phyloP scores from a whole-genome alignment of 2,329 filamentous ascomycete species.

The Dactylellina sp. region DNA sequence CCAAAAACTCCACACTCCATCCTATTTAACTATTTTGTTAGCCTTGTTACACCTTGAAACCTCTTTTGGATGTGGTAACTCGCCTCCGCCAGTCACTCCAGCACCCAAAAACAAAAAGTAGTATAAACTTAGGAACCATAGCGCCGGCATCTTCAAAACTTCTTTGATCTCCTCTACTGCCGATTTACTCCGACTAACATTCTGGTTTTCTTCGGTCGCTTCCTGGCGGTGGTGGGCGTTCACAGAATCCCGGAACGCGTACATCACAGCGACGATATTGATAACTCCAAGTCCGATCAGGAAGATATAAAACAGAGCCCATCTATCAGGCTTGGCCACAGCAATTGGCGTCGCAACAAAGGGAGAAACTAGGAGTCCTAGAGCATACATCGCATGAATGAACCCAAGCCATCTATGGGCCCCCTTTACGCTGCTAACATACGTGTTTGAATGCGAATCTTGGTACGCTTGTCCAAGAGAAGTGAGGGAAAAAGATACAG shows the following conservation, averaged over 20 bases:
- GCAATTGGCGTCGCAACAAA: slow-evolving; percentile 70
- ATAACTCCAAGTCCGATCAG: slow-evolving; percentile 68
- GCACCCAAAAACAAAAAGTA: slow-evolving; percentile 74
- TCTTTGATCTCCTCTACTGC: slow-evolving; percentile 66
- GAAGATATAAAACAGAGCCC: slow-evolving; percentile 71
- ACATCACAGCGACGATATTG: slow-evolving; percentile 67
- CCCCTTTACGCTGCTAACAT: slow-evolving; percentile 68
- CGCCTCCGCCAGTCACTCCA: slow-evolving; percentile 67
- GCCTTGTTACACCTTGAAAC: not conserved
- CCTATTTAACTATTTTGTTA: slow-evolving; percentile 62
- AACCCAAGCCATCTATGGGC: slow-evolving; percentile 73
- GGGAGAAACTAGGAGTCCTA: slow-evolving; percentile 70
- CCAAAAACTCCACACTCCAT: slow-evolving; percentile 75
- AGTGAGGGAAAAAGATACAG: slow-evolving; percentile 71
- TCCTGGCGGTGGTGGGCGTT: slow-evolving; percentile 57
- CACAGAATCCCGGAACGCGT: slow-evolving; percentile 68
- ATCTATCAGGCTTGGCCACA: slow-evolving; percentile 63
- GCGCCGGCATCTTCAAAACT: slow-evolving; percentile 65
- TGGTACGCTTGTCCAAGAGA: slow-evolving; percentile 73
- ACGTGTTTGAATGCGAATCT: slow-evolving; percentile 74
- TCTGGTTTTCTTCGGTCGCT: slow-evolving; percentile 41
- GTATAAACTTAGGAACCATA: slow-evolving; percentile 73
- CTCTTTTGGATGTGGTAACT: slow-evolving; percentile 30
- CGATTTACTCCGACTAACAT: slow-evolving; percentile 61
- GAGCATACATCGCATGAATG: slow-evolving; percentile 73